phyloP scores from a whole-genome alignment of 169 alveolate genomes.

The Eimeria falciformis region DNA sequence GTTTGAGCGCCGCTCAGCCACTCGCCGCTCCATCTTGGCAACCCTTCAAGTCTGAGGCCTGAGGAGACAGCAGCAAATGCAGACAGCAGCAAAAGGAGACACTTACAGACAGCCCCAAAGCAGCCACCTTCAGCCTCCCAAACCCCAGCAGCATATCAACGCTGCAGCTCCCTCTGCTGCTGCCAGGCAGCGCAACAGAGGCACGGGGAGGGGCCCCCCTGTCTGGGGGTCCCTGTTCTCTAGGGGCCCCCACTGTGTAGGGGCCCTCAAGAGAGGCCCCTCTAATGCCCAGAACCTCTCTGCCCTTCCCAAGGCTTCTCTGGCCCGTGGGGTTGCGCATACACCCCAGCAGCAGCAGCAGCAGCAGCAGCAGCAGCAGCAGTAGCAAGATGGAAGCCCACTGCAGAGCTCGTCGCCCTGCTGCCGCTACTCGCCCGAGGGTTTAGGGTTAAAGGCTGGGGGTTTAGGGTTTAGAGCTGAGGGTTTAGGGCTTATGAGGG shows the following conservation, averaged over 20 bases:
- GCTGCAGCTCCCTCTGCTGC: not conserved
- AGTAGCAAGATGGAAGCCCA: not conserved
- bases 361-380: slow-evolving; percentile 49
- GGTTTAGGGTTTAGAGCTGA: not conserved
- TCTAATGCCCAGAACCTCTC: slow-evolving; percentile 3
- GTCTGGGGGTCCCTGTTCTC: no score
- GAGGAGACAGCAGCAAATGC: not conserved
- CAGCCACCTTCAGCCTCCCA: not conserved
- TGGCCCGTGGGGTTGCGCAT: not conserved
- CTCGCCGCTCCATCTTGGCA: slow-evolving; percentile 75
- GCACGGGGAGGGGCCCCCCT: not conserved
- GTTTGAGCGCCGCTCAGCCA: slow-evolving; percentile 73
- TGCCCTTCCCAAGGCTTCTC: not conserved
- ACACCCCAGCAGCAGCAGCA: slow-evolving; percentile 53
- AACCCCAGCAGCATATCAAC: not conserved
- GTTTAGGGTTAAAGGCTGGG: not conserved
- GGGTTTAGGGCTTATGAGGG: not conserved
- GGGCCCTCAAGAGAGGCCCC: no score
- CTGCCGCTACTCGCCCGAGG: not conserved
- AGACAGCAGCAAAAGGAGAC: not conserved
- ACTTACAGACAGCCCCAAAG: not conserved
- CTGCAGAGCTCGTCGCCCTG: not conserved
- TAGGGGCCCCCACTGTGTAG: no score
- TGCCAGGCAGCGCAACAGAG: not conserved
- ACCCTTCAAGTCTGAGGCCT: not conserved